Percentiles rank a stretch among this genome's conserved stretches.
phyloP scores from a whole-genome alignment of 768 basidiomycete species.

The Termitomyces eurrhizus region DNA sequence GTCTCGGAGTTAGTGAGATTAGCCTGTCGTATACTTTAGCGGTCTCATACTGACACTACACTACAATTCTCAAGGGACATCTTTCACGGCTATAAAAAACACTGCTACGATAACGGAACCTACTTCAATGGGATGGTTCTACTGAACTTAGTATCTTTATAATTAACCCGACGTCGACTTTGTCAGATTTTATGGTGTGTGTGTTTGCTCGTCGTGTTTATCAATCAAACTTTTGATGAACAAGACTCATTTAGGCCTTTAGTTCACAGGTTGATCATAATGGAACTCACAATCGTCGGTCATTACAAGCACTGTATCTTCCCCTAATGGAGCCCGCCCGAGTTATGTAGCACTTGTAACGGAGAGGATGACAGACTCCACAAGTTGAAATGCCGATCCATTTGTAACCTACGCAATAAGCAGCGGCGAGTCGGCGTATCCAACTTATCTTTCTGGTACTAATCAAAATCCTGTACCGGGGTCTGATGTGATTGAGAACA shows the following conservation, averaged over 20 bases:
- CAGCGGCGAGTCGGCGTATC: background rate
- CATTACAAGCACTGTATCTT: background rate
- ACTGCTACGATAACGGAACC: background rate
- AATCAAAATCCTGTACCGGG: background rate
- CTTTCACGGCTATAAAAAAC: background rate
- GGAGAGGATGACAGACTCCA: background rate
- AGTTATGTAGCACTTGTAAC: background rate
- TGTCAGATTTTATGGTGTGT: background rate
- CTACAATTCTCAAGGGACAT: background rate
- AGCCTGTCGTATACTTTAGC: too few species aligned
- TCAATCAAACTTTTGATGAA: background rate
- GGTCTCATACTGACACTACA: background rate
- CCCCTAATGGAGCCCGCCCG: background rate
- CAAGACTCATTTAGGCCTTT: too few species aligned
- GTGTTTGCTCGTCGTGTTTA: background rate
- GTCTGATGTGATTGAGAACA: background rate
- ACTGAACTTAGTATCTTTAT: background rate
- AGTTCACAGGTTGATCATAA: background rate
- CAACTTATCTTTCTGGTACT: background rate
- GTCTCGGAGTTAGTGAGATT: background rate
- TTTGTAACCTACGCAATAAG: background rate
- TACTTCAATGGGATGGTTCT: background rate
- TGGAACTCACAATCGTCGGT: background rate
- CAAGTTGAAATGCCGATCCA: background rate
- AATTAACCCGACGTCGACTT: background rate